Evolutionary conservation across 305 asterid genomes (phyloP).

Genomic region (Rubia balearica): DNA sequence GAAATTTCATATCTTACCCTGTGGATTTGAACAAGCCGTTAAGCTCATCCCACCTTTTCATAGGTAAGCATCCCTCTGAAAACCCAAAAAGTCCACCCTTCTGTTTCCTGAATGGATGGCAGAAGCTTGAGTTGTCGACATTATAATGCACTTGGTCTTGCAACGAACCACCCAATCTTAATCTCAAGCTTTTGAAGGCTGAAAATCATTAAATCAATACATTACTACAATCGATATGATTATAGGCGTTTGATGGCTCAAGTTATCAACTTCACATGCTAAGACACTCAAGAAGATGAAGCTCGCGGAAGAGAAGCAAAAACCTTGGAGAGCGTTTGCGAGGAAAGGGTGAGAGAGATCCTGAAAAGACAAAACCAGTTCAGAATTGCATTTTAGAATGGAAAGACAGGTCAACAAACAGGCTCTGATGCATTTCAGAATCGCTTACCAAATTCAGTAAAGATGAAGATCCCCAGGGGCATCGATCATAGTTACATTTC

Average conservation of each 20-base stretch:
- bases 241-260: background rate
- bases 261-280: background rate
- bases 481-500: constrained; percentile 70
- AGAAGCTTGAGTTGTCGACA: constrained; percentile 51
- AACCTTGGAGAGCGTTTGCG: constrained; percentile 70
- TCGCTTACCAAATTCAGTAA: constrained; percentile 58
- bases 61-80: constrained; percentile 74
- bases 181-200: constrained; percentile 78
- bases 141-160: constrained; percentile 78
- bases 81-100: constrained; percentile 79
- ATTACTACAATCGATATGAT: background rate
- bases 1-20: constrained; percentile 42
- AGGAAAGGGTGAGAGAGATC: constrained; percentile 69
- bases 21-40: constrained; percentile 62
- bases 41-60: constrained; percentile 93
- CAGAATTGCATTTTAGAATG: constrained; percentile 5
- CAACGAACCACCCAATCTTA: constrained; percentile 90
- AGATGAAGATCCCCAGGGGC: constrained; percentile 90
- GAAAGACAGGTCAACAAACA: constrained; percentile 3
- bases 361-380: too few relatives aligned
- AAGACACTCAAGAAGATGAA: background rate
- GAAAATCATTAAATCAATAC: constrained; percentile 17
- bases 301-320: constrained; percentile 19
- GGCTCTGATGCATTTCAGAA: background rate
- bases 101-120: constrained; percentile 51